These are phyloP conservation scores for Phytophthora pluvialis DNA, from an alignment of 352 stramenopile genomes.

Conservation along the genomic window DNA sequence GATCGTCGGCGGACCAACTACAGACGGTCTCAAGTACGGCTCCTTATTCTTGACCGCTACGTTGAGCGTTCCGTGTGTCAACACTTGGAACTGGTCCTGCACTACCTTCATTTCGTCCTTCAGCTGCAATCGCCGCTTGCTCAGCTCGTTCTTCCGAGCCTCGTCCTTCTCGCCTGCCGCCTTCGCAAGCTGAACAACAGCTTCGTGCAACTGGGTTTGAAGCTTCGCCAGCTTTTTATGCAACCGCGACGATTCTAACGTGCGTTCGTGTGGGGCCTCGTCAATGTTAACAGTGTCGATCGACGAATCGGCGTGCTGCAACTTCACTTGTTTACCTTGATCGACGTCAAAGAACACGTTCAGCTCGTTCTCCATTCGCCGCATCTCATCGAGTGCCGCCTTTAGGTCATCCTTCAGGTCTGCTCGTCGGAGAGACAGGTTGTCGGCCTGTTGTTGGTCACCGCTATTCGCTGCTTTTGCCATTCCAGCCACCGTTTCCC, in stretches of 20 bases:
- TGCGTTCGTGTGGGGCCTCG: slow-evolving; percentile 51
- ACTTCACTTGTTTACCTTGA: slow-evolving; percentile 40
- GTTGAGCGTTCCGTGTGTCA: slow-evolving; percentile 47
- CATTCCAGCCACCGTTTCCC: slow-evolving; percentile 67
- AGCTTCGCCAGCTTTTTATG: slow-evolving; percentile 58
- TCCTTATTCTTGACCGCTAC: slow-evolving; percentile 32
- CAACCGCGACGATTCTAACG: slow-evolving; percentile 42
- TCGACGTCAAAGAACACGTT: slow-evolving; percentile 47
- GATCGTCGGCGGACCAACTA: slow-evolving; percentile 33
- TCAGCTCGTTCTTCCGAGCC: slow-evolving; percentile 51
- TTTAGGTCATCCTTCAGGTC: slow-evolving; percentile 75
- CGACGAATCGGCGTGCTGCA: slow-evolving; percentile 29
- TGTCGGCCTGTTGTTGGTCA: slow-evolving; percentile 63
- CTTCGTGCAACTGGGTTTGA: slow-evolving; percentile 65
- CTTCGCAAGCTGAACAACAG: slow-evolving; percentile 63
- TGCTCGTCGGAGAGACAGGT: slow-evolving; percentile 67
- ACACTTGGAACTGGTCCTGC: slow-evolving; percentile 58
- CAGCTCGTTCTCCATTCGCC: slow-evolving; percentile 70
- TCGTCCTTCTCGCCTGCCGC: slow-evolving; percentile 64
- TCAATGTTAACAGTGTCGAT: slow-evolving; percentile 53
- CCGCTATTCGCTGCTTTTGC: slow-evolving; percentile 57
- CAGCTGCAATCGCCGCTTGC: slow-evolving; percentile 58
- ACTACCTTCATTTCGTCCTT: slow-evolving; percentile 81
- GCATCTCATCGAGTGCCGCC: slow-evolving; percentile 73
- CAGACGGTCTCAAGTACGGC: slow-evolving; percentile 39